These are phyloP conservation scores for Camellia oleifera DNA, from an alignment of 179 eudicot species.

Conservation along the genomic window DNA sequence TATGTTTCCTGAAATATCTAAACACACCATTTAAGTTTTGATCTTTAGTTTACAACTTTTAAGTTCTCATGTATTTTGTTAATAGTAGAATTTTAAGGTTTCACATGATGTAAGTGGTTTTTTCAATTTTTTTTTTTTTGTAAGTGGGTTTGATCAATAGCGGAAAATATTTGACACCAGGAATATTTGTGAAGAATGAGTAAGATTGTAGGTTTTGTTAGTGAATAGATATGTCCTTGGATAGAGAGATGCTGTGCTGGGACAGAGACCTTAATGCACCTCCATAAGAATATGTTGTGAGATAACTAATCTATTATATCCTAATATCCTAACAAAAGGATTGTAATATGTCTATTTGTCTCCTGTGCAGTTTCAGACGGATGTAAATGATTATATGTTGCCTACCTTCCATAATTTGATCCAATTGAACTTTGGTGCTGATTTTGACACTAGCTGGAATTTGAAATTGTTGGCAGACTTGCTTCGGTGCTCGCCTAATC, in stretches of 20 bases:
- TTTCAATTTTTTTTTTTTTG: too few relatives aligned
- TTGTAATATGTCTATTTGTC: neutral
- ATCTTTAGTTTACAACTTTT: too few relatives aligned
- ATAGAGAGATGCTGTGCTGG: neutral
- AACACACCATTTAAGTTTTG: too few relatives aligned
- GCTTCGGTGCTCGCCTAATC: constrained; percentile 8
- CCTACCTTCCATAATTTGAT: constrained; percentile 22
- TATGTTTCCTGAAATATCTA: too few relatives aligned
- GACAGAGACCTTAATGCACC: neutral
- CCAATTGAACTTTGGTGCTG: constrained; percentile 13
- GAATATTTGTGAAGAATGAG: too few relatives aligned
- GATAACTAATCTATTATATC: neutral
- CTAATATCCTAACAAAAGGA: neutral
- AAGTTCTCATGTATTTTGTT: too few relatives aligned
- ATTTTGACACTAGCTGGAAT: neutral
- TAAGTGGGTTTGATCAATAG: too few relatives aligned
- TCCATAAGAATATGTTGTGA: neutral
- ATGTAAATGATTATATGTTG: neutral
- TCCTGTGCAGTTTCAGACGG: constrained; percentile 6
- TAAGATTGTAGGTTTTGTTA: too few relatives aligned
- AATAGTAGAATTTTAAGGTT: too few relatives aligned
- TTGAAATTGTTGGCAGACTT: constrained; percentile 8
- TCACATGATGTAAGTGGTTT: too few relatives aligned
- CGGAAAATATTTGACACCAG: too few relatives aligned
- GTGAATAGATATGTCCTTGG: neutral